phyloP scores from a whole-genome alignment of 1,139 yeast genomes.

The Kodamaea arcana region DNA sequence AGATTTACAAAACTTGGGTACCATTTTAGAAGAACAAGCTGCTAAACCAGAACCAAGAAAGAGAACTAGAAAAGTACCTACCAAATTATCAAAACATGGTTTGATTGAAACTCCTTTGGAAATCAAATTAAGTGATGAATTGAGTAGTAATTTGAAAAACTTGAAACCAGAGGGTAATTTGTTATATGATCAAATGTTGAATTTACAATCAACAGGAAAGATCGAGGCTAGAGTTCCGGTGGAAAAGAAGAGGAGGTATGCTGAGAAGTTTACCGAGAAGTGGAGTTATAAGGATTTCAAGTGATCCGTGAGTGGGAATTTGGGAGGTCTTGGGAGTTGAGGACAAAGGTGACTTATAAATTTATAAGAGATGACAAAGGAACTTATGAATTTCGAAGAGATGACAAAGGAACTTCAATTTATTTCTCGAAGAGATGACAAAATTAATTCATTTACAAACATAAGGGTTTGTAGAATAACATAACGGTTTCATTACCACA shows the following conservation, averaged over 20 bases:
- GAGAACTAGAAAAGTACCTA: constrained; percentile 18
- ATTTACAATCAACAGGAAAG: constrained; percentile 78
- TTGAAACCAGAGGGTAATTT: constrained; percentile 90
- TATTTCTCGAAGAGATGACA: too few species aligned
- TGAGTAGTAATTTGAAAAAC: constrained; percentile 77
- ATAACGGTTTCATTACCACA: too few species aligned
- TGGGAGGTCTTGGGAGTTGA: too few species aligned
- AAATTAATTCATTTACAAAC: too few species aligned
- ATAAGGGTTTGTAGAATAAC: too few species aligned
- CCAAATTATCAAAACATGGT: constrained; percentile 50
- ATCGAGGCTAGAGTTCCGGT: constrained; percentile 80
- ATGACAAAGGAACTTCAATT: too few species aligned
- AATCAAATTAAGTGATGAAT: constrained; percentile 84
- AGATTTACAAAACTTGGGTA: constrained; percentile 56
- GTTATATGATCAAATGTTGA: constrained; percentile 76
- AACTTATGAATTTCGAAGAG: too few species aligned
- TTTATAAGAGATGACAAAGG: too few species aligned
- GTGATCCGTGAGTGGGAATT: constrained; percentile 21
- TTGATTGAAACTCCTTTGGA: constrained; percentile 67
- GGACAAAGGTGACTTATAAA: too few species aligned
- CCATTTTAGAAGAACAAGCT: constrained; percentile 31
- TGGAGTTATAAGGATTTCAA: constrained; percentile 91
- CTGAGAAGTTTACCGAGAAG: constrained; percentile 77
- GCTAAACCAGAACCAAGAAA: constrained; percentile 16
- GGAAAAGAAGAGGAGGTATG: constrained; percentile 60